phyloP scores from a whole-genome alignment of 306 rosid species.

The Ochetophila trinervis region DNA sequence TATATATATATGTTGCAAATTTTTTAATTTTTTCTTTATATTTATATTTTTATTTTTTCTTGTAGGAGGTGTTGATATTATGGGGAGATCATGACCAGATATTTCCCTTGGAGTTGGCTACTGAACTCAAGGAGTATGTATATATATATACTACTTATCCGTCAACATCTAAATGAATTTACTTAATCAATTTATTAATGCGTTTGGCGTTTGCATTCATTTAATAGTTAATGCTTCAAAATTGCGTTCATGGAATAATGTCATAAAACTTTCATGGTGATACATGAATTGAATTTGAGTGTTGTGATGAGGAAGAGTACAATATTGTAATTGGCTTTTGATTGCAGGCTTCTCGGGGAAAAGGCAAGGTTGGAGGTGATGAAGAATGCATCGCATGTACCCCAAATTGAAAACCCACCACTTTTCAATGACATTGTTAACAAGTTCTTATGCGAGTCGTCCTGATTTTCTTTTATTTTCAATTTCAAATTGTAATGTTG shows the following conservation, averaged over 20 bases:
- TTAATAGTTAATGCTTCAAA: too few species aligned
- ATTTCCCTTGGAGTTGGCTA: constrained; percentile 68
- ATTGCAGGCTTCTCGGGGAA: constrained; percentile 57
- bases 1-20: neutral
- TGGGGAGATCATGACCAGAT: constrained; percentile 82
- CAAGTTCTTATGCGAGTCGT: constrained; percentile 40
- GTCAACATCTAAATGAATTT: neutral
- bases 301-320: neutral
- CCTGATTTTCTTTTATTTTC: constrained; percentile 2
- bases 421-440: constrained; percentile 61
- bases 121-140: constrained; percentile 62
- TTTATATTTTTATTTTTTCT: too few species aligned
- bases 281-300: too few species aligned
- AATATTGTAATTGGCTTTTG: neutral
- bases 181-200: too few species aligned
- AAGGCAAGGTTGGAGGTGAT: constrained; percentile 65
- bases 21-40: too few species aligned
- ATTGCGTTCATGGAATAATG: too few species aligned
- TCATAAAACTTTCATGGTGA: too few species aligned
- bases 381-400: constrained; percentile 69
- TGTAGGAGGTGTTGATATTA: constrained; percentile 68
- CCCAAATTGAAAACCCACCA: constrained; percentile 59
- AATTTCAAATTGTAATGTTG: neutral
- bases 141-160: neutral
- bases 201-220: too few species aligned